Evolutionary conservation across 805 yeast genomes (phyloP).

Genomic region (Brettanomyces custersianus): DNA sequence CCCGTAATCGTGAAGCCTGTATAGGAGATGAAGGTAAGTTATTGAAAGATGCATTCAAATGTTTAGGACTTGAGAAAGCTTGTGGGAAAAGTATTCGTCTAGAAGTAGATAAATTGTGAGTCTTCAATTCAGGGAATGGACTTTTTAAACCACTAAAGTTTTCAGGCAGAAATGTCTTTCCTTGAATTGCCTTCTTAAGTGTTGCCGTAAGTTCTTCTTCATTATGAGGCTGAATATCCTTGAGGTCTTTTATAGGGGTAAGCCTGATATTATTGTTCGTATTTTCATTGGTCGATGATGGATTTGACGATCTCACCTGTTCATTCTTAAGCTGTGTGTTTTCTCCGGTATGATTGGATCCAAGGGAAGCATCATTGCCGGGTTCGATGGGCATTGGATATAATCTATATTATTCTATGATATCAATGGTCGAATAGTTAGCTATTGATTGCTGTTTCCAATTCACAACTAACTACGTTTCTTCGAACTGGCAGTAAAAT

Average conservation of each 20-base stretch:
- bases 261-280: slow-evolving; percentile 3
- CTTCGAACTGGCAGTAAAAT: too few relatives aligned
- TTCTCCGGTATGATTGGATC: too few relatives aligned
- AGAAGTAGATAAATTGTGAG: slow-evolving; percentile 1
- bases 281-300: too few relatives aligned
- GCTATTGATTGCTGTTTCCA: too few relatives aligned
- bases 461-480: too few relatives aligned
- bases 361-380: too few relatives aligned
- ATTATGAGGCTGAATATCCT: slow-evolving; percentile 5
- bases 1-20: slow-evolving; percentile 10
- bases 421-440: too few relatives aligned
- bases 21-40: slow-evolving; percentile 19
- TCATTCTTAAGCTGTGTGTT: too few relatives aligned
- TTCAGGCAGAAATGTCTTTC: slow-evolving; percentile 20
- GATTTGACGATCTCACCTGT: background rate
- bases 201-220: slow-evolving; percentile 14
- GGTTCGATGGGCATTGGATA: too few relatives aligned
- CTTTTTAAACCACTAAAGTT: slow-evolving; percentile 10
- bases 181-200: slow-evolving; percentile 16
- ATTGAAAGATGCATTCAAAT: slow-evolving; percentile 7
- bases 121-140: slow-evolving; percentile 4
- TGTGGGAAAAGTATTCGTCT: slow-evolving; percentile 10
- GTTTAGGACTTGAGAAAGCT: slow-evolving; percentile 4
- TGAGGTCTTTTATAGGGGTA: slow-evolving; percentile 8
- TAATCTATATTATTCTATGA: too few relatives aligned